phyloP scores from a whole-genome alignment of 345 rosid species.

The Reutealis trisperma region DNA sequence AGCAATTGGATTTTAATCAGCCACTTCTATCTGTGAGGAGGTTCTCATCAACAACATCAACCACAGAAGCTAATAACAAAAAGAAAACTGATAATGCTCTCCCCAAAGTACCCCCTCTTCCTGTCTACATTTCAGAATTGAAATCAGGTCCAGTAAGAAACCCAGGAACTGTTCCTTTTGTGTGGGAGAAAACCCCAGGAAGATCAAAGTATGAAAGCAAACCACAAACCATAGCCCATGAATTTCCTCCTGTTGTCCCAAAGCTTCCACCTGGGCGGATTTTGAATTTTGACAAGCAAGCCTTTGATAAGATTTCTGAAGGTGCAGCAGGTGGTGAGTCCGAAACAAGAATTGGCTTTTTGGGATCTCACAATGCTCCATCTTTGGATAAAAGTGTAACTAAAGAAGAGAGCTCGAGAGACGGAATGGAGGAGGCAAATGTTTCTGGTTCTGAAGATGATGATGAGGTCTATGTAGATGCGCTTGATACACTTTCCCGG shows the following conservation, averaged over 20 bases:
- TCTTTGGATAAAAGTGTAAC: constrained; percentile 17
- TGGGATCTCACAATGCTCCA: constrained; percentile 20
- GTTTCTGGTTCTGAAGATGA: constrained; percentile 33
- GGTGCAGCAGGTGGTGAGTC: constrained; percentile 9
- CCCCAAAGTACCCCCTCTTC: constrained; percentile 51
- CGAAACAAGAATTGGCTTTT: constrained; percentile 13
- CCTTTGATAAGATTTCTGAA: constrained; percentile 28
- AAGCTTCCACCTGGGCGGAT: constrained; percentile 87
- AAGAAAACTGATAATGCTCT: constrained; percentile 42
- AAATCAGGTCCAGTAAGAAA: constrained; percentile 85
- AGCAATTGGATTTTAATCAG: constrained; percentile 72
- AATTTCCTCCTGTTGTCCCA: constrained; percentile 50
- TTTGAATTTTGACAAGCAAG: constrained; percentile 32
- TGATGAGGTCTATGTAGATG: constrained; percentile 52
- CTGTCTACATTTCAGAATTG: constrained; percentile 68
- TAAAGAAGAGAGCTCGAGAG: constrained; percentile 24
- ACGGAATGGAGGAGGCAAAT: constrained; percentile 34
- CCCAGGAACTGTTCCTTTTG: constrained; percentile 87
- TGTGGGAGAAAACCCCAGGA: constrained; percentile 89
- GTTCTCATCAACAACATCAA: constrained; percentile 35
- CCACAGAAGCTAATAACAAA: constrained; percentile 45
- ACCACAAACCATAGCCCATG: constrained; percentile 24
- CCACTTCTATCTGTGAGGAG: constrained; percentile 80
- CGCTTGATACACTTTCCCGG: constrained; percentile 53
- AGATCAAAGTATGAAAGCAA: constrained; percentile 64